These are phyloP conservation scores for Pulicaria dysenterica DNA, from an alignment of 129 eudicot species.

Conservation along the genomic window DNA sequence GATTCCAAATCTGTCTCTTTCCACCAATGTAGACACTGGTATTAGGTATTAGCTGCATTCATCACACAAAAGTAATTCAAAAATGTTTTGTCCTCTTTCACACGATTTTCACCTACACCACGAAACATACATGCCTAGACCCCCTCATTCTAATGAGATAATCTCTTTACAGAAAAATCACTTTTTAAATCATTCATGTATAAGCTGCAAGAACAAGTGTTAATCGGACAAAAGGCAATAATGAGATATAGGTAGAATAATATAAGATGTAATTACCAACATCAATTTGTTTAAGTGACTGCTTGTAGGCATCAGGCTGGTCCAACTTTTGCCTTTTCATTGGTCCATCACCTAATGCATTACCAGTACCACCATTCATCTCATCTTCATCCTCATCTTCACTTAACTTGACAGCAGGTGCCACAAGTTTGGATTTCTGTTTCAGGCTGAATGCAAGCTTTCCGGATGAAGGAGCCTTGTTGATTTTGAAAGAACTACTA, in stretches of 20 bases:
- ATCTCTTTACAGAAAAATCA: neutral
- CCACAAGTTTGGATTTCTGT: slow-evolving; percentile 85
- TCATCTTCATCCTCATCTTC: slow-evolving; percentile 91
- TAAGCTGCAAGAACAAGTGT: neutral
- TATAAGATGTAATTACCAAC: slow-evolving; percentile 78
- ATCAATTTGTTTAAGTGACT: slow-evolving; percentile 49
- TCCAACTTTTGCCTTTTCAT: slow-evolving; percentile 71
- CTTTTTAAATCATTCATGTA: slow-evolving; percentile 7
- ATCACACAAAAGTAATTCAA: slow-evolving; percentile 65
- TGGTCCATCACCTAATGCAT: slow-evolving; percentile 52
- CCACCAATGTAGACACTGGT: slow-evolving; percentile 55
- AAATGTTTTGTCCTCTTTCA: slow-evolving; percentile 51
- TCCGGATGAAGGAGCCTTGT: slow-evolving; percentile 59
- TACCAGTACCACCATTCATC: slow-evolving; percentile 45
- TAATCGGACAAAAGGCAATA: neutral
- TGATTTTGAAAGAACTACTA: slow-evolving; percentile 39
- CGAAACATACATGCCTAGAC: too few species aligned
- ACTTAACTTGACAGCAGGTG: slow-evolving; percentile 84
- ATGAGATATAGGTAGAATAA: slow-evolving; percentile 18
- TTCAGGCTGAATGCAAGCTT: slow-evolving; percentile 96
- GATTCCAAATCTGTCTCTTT: slow-evolving; percentile 76
- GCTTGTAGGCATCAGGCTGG: slow-evolving; percentile 45
- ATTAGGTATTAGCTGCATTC: slow-evolving; percentile 78
- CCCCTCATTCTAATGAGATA: slow-evolving; percentile 17
- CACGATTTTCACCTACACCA: slow-evolving; percentile 12